Conservation (phyloP, 768 basidiomycete species). For the Suillus subaureus region DNA sequence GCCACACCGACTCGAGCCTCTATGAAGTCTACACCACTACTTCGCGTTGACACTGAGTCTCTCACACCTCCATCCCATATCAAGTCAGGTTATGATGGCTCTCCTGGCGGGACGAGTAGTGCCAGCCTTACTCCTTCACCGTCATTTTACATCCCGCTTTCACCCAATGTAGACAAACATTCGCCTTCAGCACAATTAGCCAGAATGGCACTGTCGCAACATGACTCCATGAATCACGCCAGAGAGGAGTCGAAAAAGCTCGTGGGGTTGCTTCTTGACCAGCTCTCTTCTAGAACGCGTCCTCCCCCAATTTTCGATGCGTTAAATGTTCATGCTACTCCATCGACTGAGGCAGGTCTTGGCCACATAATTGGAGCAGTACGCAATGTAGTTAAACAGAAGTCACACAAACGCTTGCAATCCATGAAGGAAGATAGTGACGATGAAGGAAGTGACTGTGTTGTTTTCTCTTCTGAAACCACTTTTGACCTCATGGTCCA, state of each 20-base stretch:
- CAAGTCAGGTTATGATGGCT: not conserved
- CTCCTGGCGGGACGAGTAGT: not conserved
- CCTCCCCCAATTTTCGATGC: constrained; percentile 56
- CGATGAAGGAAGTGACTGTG: constrained; percentile 42
- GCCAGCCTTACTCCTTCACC: constrained; percentile 23
- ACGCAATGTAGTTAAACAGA: constrained; percentile 44
- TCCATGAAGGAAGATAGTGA: constrained; percentile 23
- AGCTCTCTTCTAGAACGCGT: constrained; percentile 57
- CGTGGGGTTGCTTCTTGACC: constrained; percentile 61
- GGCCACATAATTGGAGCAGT: constrained; percentile 47
- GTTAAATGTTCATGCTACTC: constrained; percentile 31
- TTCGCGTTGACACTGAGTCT: constrained; percentile 16
- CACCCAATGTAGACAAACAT: constrained; percentile 26
- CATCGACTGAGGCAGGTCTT: constrained; percentile 35
- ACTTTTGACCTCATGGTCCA: constrained; percentile 67
- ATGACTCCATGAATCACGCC: constrained; percentile 36
- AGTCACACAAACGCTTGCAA: constrained; percentile 19
- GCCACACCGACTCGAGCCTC: not conserved
- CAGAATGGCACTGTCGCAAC: constrained; percentile 28
- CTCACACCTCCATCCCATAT: constrained; percentile 6
- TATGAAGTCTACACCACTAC: constrained; percentile 11
- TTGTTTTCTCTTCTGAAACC: constrained; percentile 60
- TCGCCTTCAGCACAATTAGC: constrained; percentile 23
- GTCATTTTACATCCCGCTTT: constrained; percentile 32
- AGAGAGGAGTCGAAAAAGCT: constrained; percentile 70